Evolutionary conservation across 1,139 yeast genomes (phyloP), one percentile per base, ranked within the genome.

Genomic region (Candida smagusa): DNA sequence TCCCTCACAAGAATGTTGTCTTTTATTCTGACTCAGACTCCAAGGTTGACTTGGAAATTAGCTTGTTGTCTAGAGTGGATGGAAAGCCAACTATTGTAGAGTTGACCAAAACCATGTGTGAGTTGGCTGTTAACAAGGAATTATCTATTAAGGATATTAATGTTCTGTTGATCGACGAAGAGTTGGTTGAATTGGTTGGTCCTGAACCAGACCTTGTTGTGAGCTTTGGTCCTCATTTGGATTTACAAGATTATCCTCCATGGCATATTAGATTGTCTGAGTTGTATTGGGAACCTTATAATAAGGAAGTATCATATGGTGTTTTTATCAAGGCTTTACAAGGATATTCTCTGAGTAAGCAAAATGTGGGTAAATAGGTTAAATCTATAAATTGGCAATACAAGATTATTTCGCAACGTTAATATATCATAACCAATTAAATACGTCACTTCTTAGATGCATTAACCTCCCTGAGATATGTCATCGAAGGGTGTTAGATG

Each of bases 221-320:
- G 30, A 66, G 86, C 39, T 92, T 92, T 60, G 88, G 89, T n/a
- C 95, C 97, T 7, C 69, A 70, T 12, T 69, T 92, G 46, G 95
- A 89, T 56, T 72, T 94, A 37, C 95, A 89, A 59, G 97, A 95
- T 24, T 94, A 83, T 59, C 97, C 98, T 12, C 99, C 99, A 21
- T 92, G 98, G 98, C 97, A 92, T 55, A 79, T 89, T 30, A 74
- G 98, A 44, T 74, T 94, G 40, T 77, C 90, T 7, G 99, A 92
- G 55, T 79, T 92, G 51, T 90, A 84, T 63, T 86, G 95, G 86
- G 92, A 87, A 53, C 84, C 86, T 7, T 96, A 87, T 54, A 84
- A 86, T 54, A 81, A 71, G 43, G 78, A 78, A 42, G 96, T 89
- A 34, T 74, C 79, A 30, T 92, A 92, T 58, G 85, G 89, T 16